These are phyloP conservation scores for Raphanus hybrid DNA, from an alignment of 441 rosid genomes.

Conservation along the genomic window DNA sequence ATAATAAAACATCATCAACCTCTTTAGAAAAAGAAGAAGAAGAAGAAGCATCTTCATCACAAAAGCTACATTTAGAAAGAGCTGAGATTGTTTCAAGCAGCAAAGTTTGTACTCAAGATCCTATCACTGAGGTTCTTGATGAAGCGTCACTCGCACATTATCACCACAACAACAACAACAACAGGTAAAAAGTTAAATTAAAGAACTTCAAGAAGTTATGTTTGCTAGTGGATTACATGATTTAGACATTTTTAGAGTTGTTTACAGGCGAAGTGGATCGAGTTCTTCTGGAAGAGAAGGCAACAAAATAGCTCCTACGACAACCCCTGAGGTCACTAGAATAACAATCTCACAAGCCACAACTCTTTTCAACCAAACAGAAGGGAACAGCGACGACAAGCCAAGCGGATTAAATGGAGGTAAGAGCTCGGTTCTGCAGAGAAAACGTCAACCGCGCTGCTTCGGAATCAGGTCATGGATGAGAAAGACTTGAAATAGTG, in stretches of 20 bases:
- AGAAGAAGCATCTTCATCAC: slow-evolving; percentile 20
- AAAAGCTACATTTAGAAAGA: slow-evolving; percentile 31
- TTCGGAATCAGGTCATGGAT: slow-evolving; percentile 46
- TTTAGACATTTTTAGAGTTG: background rate
- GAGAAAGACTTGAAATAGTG: slow-evolving; percentile 13
- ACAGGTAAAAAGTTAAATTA: slow-evolving; percentile 2
- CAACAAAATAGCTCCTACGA: slow-evolving; percentile 63
- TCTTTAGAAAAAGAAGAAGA: slow-evolving; percentile 38
- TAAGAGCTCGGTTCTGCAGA: slow-evolving; percentile 38
- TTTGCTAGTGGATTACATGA: background rate
- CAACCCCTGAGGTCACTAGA: slow-evolving; percentile 33
- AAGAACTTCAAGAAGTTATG: background rate
- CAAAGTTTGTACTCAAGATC: slow-evolving; percentile 43
- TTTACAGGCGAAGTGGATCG: slow-evolving; percentile 56
- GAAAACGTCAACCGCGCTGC: slow-evolving; percentile 49
- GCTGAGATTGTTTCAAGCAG: slow-evolving; percentile 39
- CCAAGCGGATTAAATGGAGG: slow-evolving; percentile 40
- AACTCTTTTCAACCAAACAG: slow-evolving; percentile 32
- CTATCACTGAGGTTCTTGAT: slow-evolving; percentile 41
- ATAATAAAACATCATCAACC: slow-evolving; percentile 34
- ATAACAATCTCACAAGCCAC: slow-evolving; percentile 37
- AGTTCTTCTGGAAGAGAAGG: slow-evolving; percentile 59
- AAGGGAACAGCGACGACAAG: slow-evolving; percentile 26
- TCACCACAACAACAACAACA: slow-evolving; percentile 44
- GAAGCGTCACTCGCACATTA: slow-evolving; percentile 47